Evolutionary conservation across 768 basidiomycete species (phyloP), one percentile per base, ranked within the genome.

Genomic region (Podaxis sp.): DNA sequence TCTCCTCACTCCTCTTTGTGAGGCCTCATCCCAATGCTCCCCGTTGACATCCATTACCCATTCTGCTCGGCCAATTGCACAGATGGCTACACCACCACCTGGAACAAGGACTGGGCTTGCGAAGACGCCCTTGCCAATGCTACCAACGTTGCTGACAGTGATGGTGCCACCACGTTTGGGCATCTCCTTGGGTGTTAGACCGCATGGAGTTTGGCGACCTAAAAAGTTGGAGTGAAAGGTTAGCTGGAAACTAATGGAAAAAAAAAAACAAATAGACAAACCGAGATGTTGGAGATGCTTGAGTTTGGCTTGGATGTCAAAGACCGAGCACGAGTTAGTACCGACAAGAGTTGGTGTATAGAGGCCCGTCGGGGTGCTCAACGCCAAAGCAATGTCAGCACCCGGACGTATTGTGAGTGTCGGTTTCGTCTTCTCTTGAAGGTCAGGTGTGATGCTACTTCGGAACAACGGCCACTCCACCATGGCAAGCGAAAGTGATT

Each of bases 61-160:
- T 68, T 84, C 84, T 10, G 91, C 90, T 28, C 88, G 73, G 2
- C 93, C 93, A 8, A 95, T 77, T 2, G 90, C 93, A 1, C 91
- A 91, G 62, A 95, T 94, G 11, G 91, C 92, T 0, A 95, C 84
- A 0, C 93, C 93, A 0, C 92, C 91, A 0, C 91, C 92, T 0
- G 88, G 89, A 0, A 94, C 86, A 1, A 95, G 79, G 51, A 95
- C 84, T 0, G 93, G 93, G 13, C 81, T 78, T 6, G 93, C 91
- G 62, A 77, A 80, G 59, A 87, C 86, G 0, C 89, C 91, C 10
- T 77, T 79, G 0, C 90, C 94, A n/a, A 92, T 80, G 10, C 86
- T 89, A 20, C 93, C 94, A 7, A 96, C 81, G 68, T 95, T 96
- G 49, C 87, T 88, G 28, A 96, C 85, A 6, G 87, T 91, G 53